phyloP scores from a whole-genome alignment of 2,329 filamentous ascomycete species.

The Epichloe sp. region DNA sequence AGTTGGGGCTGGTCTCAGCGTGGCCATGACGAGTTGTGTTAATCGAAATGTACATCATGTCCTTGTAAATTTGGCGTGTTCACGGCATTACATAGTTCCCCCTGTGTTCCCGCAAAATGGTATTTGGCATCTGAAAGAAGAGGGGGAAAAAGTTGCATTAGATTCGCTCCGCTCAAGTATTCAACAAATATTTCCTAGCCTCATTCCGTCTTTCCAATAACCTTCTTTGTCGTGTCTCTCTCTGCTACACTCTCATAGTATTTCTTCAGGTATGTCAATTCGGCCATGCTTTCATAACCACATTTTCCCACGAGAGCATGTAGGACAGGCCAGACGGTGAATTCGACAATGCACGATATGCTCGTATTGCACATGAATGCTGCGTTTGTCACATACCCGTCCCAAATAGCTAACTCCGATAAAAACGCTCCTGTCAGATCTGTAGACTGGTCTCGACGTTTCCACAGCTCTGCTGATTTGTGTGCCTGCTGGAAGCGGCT shows the following conservation, averaged over 20 bases:
- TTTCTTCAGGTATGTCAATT: conserved; percentile 16
- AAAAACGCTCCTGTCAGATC: conserved; percentile 11
- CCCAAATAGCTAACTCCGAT: conserved; percentile 27
- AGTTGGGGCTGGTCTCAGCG: too few relatives aligned
- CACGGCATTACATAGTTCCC: too few relatives aligned
- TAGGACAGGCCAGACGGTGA: conserved; percentile 43
- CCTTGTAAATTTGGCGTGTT: too few relatives aligned
- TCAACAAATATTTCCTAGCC: not conserved
- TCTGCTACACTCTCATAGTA: conserved; percentile 24
- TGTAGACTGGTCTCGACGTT: not conserved
- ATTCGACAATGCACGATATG: conserved; percentile 27
- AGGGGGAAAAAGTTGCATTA: not conserved
- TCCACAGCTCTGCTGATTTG: conserved; percentile 18
- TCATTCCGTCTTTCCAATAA: conserved; percentile 8
- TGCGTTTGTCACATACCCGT: conserved; percentile 17
- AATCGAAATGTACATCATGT: too few relatives aligned
- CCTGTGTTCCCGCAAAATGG: too few relatives aligned
- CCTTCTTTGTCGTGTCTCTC: conserved; percentile 13
- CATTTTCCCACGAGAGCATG: conserved; percentile 27
- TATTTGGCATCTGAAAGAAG: too few relatives aligned
- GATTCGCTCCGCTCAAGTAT: not conserved
- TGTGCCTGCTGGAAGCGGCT: conserved; percentile 29
- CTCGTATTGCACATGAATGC: not conserved
- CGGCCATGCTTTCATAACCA: conserved; percentile 18
- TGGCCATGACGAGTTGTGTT: too few relatives aligned